These are phyloP conservation scores for Fraxinus latifolia DNA, from an alignment of 305 asterid genomes.

Conservation along the genomic window DNA sequence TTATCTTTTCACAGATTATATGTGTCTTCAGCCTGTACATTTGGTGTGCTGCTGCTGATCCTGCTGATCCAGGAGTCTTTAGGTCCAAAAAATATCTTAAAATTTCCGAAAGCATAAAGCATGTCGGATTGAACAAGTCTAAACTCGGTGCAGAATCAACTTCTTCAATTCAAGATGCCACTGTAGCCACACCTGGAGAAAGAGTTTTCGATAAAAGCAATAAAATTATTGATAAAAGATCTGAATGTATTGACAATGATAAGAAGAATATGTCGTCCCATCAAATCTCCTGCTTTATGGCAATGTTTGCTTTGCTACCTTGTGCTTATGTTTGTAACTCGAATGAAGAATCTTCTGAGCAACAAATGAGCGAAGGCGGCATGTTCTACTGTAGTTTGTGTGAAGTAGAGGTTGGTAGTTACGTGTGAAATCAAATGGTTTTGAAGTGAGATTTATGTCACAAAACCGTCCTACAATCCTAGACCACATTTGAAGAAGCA, in stretches of 20 bases:
- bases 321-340: slow-evolving; percentile 55
- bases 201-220: slow-evolving; percentile 38
- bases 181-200: slow-evolving; percentile 37
- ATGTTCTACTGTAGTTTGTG: slow-evolving; percentile 99
- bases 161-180: slow-evolving; percentile 57
- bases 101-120: slow-evolving; percentile 44
- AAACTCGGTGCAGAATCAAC: slow-evolving; percentile 62
- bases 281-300: slow-evolving; percentile 28
- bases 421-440: background rate
- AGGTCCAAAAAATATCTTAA: slow-evolving; percentile 76
- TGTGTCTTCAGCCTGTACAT: slow-evolving; percentile 76
- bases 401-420: slow-evolving; percentile 82
- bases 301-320: slow-evolving; percentile 56
- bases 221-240: slow-evolving; percentile 34
- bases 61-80: slow-evolving; percentile 90
- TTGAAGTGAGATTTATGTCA: background rate
- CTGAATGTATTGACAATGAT: slow-evolving; percentile 38
- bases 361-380: slow-evolving; percentile 81
- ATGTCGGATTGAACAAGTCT: slow-evolving; percentile 32
- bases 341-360: slow-evolving; percentile 58
- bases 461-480: background rate
- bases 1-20: slow-evolving; percentile 50
- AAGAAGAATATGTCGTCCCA: slow-evolving; percentile 28
- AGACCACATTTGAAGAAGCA: background rate
- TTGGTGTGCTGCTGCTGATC: slow-evolving; percentile 96